Conservation (phyloP, 2,329 filamentous ascomycete species). For the Colletotrichum aenigma region DNA sequence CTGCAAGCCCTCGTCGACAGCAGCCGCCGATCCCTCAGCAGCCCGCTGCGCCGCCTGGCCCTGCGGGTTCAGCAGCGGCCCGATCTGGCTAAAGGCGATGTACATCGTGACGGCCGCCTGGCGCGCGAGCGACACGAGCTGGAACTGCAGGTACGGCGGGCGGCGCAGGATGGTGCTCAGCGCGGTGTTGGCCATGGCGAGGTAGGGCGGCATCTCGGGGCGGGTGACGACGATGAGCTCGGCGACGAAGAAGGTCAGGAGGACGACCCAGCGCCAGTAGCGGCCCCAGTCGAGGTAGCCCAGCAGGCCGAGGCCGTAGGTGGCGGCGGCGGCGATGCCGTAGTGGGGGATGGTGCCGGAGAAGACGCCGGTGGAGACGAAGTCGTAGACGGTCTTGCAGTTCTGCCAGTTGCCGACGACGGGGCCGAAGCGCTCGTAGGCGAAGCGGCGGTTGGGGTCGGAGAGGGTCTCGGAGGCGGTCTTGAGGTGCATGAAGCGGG, state of each 20-base stretch:
- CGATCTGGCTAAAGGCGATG: slow-evolving; percentile 83
- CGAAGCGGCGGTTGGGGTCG: slow-evolving; percentile 79
- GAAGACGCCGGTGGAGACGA: slow-evolving; percentile 68
- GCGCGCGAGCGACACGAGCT: slow-evolving; percentile 76
- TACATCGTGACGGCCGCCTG: slow-evolving; percentile 79
- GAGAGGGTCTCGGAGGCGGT: slow-evolving; percentile 80
- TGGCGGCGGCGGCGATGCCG: slow-evolving; percentile 55
- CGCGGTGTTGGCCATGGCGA: slow-evolving; percentile 47
- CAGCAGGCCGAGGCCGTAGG: slow-evolving; percentile 66
- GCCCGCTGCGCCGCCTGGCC: slow-evolving; percentile 30
- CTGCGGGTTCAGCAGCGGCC: slow-evolving; percentile 63
- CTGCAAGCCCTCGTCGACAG: slow-evolving; percentile 56
- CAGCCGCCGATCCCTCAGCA: slow-evolving; percentile 25
- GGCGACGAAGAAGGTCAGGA: slow-evolving; percentile 57
- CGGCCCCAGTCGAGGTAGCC: slow-evolving; percentile 72
- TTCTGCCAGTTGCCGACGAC: slow-evolving; percentile 69
- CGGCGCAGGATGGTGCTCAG: slow-evolving; percentile 45
- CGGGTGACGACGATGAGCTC: slow-evolving; percentile 63
- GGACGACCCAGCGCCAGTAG: slow-evolving; percentile 68
- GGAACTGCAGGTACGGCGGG: slow-evolving; percentile 80
- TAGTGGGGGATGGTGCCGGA: slow-evolving; percentile 67
- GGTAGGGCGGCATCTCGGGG: slow-evolving; percentile 52
- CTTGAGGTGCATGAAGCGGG: slow-evolving; percentile 81
- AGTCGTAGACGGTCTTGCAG: slow-evolving; percentile 75
- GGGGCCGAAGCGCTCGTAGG: slow-evolving; percentile 88